Conservation (phyloP, 163 green algal species). For the Chloromonas sp. region DNA sequence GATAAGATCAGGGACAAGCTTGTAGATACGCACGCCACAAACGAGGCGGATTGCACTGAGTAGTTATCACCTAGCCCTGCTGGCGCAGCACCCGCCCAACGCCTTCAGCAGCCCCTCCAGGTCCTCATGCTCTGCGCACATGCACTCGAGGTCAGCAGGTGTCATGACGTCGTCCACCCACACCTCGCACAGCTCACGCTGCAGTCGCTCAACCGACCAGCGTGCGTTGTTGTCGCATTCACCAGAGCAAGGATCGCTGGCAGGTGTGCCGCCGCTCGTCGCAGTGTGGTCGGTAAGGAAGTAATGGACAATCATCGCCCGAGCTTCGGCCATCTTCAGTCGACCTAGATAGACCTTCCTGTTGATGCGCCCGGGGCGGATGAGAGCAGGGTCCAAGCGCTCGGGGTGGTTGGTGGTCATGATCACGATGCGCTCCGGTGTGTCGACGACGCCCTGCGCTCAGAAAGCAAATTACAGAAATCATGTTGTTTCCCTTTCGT, state of each 20-base stretch:
- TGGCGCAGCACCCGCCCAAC: neutral
- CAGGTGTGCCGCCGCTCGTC: too few species aligned
- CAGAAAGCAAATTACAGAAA: too few species aligned
- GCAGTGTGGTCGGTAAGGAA: neutral
- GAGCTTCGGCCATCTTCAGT: neutral
- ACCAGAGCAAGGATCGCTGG: too few species aligned
- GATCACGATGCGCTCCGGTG: conserved; percentile 33
- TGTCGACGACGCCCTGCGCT: conserved; percentile 35
- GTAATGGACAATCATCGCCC: neutral
- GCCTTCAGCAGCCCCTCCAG: neutral
- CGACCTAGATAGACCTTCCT: neutral
- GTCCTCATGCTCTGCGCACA: neutral
- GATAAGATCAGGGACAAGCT: neutral
- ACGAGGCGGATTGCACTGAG: too few species aligned
- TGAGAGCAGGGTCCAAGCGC: conserved; percentile 56
- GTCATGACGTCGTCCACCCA: neutral
- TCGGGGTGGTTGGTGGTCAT: conserved; percentile 60
- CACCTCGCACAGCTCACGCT: neutral
- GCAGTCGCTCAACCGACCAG: too few species aligned
- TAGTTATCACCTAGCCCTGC: neutral
- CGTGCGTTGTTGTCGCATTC: too few species aligned
- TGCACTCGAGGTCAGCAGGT: neutral
- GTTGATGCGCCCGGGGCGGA: conserved; percentile 80
- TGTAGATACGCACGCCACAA: too few species aligned
- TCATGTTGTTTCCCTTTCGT: too few species aligned